phyloP scores from a whole-genome alignment of 2,329 filamentous ascomycete species.

The Aspergillus floridensis region DNA sequence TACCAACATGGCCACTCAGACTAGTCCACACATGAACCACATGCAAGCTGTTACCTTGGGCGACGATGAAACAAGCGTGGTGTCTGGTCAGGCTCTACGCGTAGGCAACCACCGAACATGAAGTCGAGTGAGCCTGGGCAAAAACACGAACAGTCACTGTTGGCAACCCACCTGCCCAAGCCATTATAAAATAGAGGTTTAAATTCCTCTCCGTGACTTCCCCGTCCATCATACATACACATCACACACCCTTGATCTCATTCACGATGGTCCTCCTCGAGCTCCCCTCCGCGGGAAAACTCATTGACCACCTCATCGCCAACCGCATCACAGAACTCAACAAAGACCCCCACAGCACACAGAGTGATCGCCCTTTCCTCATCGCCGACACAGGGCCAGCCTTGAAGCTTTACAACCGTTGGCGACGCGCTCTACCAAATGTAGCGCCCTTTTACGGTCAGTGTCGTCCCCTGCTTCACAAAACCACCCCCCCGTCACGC shows the following conservation, averaged over 20 bases:
- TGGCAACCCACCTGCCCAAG: neutral
- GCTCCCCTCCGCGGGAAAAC: neutral
- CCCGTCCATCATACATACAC: neutral
- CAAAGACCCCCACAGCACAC: neutral
- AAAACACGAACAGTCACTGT: no score
- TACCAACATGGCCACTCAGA: neutral
- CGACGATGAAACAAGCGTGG: neutral
- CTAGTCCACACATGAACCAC: neutral
- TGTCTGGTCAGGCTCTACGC: neutral
- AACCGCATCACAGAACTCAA: neutral
- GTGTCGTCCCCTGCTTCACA: neutral
- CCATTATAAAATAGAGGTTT: neutral
- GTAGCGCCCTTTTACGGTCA: conserved; percentile 1
- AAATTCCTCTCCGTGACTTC: neutral
- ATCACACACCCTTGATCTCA: neutral
- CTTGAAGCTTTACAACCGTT: neutral
- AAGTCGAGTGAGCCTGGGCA: neutral
- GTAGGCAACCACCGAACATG: neutral
- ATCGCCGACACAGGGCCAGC: neutral
- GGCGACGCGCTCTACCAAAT: neutral
- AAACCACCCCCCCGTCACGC: neutral
- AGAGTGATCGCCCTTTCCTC: neutral
- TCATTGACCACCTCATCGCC: neutral
- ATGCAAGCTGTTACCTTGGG: neutral
- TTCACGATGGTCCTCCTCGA: neutral